Base-by-base conservation (phyloP, 2,329 filamentous ascomycete genomes). In the Aspergillus sp. region DNA sequence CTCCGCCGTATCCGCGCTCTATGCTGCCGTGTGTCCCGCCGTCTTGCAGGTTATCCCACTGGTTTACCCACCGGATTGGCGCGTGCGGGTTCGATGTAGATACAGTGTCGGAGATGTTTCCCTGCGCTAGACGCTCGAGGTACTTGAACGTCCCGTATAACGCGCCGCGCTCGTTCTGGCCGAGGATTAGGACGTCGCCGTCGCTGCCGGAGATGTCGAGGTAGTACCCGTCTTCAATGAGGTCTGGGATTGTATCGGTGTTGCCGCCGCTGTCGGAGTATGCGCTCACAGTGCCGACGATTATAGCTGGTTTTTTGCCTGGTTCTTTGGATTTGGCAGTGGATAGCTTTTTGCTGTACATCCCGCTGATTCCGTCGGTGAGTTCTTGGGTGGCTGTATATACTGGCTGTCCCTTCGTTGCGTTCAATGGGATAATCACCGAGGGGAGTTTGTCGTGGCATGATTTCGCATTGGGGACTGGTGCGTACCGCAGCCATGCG, bases 141-240 rank as follows among this genome's bases (percentile, higher is more conserved):
- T 89, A 90, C 61, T 88, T 83, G 64, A 89, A 90, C 4, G 87
- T 79, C 6, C 88, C 88, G 63, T 90, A 90, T 1, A 90, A 78
- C 4, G 86, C 84, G 12, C 86, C 88, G 0, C 87, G 82, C 66
- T 89, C 85, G 63, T 88, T 89, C 59, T 84, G 79, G 0, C 87
- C 87, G 1, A 89, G 67, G 50, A 90, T 89, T 37, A 81, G 74
- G 21, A 88, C 80, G 0, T 71, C 72, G 1, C 73, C 64, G 0
- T 71, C 72, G 1, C 73, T 64, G 8, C 74, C 76, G 5, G 74
- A 74, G 5, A 76, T 82, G 62, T 73, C 80, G 31, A 90, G 77
- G 76, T 81, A 87, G 70, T 85, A 90, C 3, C 87, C 87, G 49
- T 76, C 74, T 43, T 69, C 66, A 27, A 68, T 67, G 6, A 76